phyloP scores from a whole-genome alignment of 1,139 yeast species.

The Yamadazyma membranifaciens region DNA sequence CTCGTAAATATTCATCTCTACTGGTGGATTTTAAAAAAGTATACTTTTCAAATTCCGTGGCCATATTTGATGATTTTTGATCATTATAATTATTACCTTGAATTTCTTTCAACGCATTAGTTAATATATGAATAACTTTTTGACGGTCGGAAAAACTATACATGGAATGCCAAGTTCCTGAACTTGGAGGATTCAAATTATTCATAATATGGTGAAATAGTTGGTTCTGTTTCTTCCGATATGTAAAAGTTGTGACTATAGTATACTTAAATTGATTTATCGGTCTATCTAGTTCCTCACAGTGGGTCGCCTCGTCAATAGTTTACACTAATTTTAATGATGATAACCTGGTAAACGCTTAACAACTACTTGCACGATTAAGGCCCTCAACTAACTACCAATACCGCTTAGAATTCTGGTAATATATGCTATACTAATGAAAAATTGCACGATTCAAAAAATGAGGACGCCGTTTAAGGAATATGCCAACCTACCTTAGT shows the following conservation, averaged over 20 bases:
- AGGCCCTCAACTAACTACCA: too few species aligned
- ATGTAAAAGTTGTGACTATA: background rate
- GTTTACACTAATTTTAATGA: too few species aligned
- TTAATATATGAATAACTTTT: constrained; percentile 39
- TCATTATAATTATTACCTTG: constrained; percentile 36
- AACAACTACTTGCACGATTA: too few species aligned
- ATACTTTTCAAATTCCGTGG: constrained; percentile 45
- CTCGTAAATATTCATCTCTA: constrained; percentile 40
- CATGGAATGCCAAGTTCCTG: constrained; percentile 38
- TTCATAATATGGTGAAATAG: background rate
- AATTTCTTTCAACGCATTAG: constrained; percentile 40
- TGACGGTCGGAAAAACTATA: constrained; percentile 42
- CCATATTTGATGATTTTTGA: constrained; percentile 40
- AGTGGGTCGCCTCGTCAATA: too few species aligned
- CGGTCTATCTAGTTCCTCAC: too few species aligned
- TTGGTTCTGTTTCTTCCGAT: background rate
- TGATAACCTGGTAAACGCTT: too few species aligned
- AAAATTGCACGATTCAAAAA: too few species aligned
- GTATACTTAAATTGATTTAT: too few species aligned
- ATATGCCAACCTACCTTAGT: too few species aligned
- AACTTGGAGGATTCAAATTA: background rate
- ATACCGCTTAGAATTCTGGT: too few species aligned
- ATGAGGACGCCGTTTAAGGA: too few species aligned
- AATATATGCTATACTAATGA: too few species aligned
- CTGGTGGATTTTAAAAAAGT: constrained; percentile 39